A percentile compares a stretch with the other conserved stretches of the same genome.
These are phyloP conservation scores for Solanum megistacrolobum DNA, from an alignment of 257 asterid genomes.

Conservation along the genomic window DNA sequence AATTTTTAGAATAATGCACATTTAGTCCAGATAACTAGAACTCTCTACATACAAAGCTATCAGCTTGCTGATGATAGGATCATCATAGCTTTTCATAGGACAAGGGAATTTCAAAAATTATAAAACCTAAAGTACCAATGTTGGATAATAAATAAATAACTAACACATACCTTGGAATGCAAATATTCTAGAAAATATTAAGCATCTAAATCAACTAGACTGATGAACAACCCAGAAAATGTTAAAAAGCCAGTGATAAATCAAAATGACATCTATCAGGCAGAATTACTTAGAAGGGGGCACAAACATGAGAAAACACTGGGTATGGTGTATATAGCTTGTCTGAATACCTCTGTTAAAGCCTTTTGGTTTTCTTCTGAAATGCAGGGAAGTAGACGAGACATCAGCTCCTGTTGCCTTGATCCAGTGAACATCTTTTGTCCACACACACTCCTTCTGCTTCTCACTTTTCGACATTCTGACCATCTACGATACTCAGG, in stretches of 20 bases:
- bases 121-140: not conserved
- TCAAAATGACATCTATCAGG: not conserved
- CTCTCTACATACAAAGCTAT: not conserved
- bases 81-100: not conserved
- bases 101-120: not conserved
- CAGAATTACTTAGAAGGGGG: not conserved
- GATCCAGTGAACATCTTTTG: constrained; percentile 60
- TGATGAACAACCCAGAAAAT: not conserved
- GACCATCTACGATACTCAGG: constrained; percentile 53
- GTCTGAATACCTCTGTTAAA: constrained; percentile 40
- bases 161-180: no score
- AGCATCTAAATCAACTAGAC: not conserved
- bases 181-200: not conserved
- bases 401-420: constrained; percentile 59
- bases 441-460: constrained; percentile 43
- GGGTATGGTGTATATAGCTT: not conserved
- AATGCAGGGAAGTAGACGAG: constrained; percentile 34
- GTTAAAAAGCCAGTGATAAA: not conserved
- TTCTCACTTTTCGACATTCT: constrained; percentile 37
- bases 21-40: not conserved
- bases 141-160: no score
- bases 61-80: not conserved
- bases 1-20: not conserved
- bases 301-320: not conserved
- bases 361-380: constrained; percentile 38